Base-by-base conservation (phyloP, 2,329 filamentous ascomycete species). In the Tolypocladium guangdongense region DNA sequence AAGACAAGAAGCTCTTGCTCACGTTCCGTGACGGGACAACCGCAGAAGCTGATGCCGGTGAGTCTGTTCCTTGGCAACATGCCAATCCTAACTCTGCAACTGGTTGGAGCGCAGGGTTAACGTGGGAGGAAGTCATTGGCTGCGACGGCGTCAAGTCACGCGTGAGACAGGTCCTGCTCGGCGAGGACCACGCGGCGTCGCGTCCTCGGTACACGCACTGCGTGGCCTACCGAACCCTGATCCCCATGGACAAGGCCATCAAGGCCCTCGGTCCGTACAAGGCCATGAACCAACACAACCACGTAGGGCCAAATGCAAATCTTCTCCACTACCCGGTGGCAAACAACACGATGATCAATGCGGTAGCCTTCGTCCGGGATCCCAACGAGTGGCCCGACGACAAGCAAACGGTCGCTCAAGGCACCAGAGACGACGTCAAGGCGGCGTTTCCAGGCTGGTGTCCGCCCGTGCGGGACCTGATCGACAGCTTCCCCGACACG, bases 141-240 rank as follows among this genome's bases (percentile, higher is more conserved):
- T 84, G 81, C 57, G 83, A 87, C 62, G 83, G 83, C 0, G 83
- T 86, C 60, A 84, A 84, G 62, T 81, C 78, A 10, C 67, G 69
- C 18, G 73, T 78, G 1, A 66, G 81, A 1, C 62, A 74, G 33
- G 61, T 78, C 7, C 64, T 84, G 10, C 65, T 82, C 0, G 77
- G 75, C 0, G 60, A 68, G 1, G 60, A 66, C 18, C 54, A 65
- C 64, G 71, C 52, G 60, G 73, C 30, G 49, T 71, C 51, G 61
- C 75, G 1, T 59, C 70, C 67, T 0, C 55, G 61, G 0, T 85
- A 79, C 56, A 75, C 74, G 0, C 73, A 77, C 22, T 81, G 81
- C 59, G 80, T 82, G 60, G 81, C 78, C 0, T 86, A 84, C 58
- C 71, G 83, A 0, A 66, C 63, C 0, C 53, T 68, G 7, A 52